phyloP scores from a whole-genome alignment of 768 basidiomycete genomes.

The Phylloporus scabripes region DNA sequence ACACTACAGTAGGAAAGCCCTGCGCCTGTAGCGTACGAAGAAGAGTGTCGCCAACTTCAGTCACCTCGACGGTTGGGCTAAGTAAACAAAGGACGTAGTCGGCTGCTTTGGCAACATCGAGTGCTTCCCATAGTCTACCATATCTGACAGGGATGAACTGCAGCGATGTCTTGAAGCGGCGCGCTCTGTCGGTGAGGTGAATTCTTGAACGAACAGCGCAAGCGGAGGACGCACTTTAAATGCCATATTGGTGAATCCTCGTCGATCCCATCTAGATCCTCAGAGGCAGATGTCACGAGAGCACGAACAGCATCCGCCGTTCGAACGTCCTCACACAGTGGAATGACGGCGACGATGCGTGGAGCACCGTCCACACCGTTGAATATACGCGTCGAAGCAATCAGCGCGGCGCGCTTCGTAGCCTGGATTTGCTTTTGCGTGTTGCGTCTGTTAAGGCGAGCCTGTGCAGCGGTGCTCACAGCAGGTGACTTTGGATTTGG shows the following conservation, averaged over 20 bases:
- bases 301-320: constrained; percentile 46
- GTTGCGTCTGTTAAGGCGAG: constrained; percentile 74
- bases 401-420: constrained; percentile 61
- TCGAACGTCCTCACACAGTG: constrained; percentile 65
- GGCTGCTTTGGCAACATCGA: constrained; percentile 82
- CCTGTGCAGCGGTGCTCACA: constrained; percentile 55
- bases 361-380: constrained; percentile 73
- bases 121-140: constrained; percentile 62
- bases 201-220: background rate
- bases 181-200: constrained; percentile 47
- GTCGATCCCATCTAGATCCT: constrained; percentile 24
- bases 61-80: constrained; percentile 78
- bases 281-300: constrained; percentile 57
- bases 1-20: constrained; percentile 79
- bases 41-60: constrained; percentile 79
- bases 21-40: constrained; percentile 86
- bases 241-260: constrained; percentile 42
- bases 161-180: constrained; percentile 85
- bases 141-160: constrained; percentile 81
- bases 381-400: constrained; percentile 74
- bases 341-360: constrained; percentile 82
- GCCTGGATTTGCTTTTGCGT: constrained; percentile 79
- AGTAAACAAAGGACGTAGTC: constrained; percentile 88
- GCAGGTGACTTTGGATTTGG: constrained; percentile 48
- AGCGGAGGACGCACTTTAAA: constrained; percentile 47